phyloP scores from a whole-genome alignment of 331 rosid genomes.

The Quercus phellos region DNA sequence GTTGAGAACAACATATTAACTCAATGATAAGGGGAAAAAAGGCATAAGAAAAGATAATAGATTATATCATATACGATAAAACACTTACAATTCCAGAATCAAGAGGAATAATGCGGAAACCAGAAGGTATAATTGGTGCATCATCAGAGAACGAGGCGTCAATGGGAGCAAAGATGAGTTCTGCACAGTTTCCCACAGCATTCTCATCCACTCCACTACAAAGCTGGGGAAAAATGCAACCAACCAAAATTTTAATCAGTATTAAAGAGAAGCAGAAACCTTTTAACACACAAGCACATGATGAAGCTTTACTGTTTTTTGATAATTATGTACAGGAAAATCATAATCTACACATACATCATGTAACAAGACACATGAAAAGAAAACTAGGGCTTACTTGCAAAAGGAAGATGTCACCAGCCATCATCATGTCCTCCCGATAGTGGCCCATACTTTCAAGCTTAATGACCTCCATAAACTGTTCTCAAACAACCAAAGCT shows the following conservation, averaged over 20 bases:
- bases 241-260: conserved; percentile 22
- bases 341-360: conserved; percentile 3
- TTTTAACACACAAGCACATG: background rate
- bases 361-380: background rate
- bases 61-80: background rate
- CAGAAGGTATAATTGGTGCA: conserved; percentile 91
- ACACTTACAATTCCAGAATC: conserved; percentile 61
- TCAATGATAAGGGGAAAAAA: background rate
- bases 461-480: conserved; percentile 91
- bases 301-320: background rate
- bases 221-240: conserved; percentile 46
- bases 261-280: background rate
- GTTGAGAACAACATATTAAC: conserved; percentile 2
- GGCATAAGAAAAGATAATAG: background rate
- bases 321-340: background rate
- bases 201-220: conserved; percentile 95
- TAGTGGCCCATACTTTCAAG: conserved; percentile 83
- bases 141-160: conserved; percentile 98
- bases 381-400: conserved; percentile 51
- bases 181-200: conserved; percentile 79
- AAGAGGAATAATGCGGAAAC: conserved; percentile 91
- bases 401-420: conserved; percentile 79
- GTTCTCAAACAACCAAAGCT: conserved; percentile 25
- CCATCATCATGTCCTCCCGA: conserved; percentile 71
- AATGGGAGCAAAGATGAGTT: conserved; percentile 96